Percentiles rank a stretch among this genome's conserved stretches.
Evolutionary conservation across 441 rosid genomes (phyloP).

Genomic region (Euphorbia celastroides): DNA sequence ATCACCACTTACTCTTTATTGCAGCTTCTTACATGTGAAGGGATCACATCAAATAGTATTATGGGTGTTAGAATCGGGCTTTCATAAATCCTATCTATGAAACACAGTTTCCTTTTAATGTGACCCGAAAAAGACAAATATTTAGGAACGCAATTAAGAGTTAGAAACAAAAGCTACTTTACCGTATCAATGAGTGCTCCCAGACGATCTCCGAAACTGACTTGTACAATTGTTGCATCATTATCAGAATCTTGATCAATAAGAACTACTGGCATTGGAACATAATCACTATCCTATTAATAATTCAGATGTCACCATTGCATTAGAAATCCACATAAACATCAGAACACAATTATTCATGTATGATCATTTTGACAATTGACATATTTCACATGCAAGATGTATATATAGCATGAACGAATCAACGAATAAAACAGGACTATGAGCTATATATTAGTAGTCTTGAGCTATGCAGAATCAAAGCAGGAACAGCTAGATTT

Average conservation of each 20-base stretch:
- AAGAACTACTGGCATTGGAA: constrained; percentile 66
- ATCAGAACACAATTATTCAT: constrained; percentile 19
- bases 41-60: neutral
- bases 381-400: neutral
- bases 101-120: neutral
- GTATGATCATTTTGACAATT: constrained; percentile 10
- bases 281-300: constrained; percentile 44
- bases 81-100: neutral
- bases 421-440: neutral
- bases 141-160: neutral
- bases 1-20: neutral
- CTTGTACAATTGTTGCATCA: constrained; percentile 72
- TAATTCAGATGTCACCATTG: constrained; percentile 41
- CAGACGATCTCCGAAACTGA: constrained; percentile 94
- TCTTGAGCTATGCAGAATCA: neutral
- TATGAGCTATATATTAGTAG: neutral
- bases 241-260: constrained; percentile 89
- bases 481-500: neutral
- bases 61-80: constrained; percentile 4
- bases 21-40: neutral
- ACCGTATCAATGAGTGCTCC: constrained; percentile 96
- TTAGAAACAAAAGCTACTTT: constrained; percentile 17
- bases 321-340: constrained; percentile 25
- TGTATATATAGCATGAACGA: neutral
- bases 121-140: neutral